Evolutionary conservation across 1,284 basidiomycete species (phyloP), one percentile per base, ranked within the genome.

Genomic region (Somion occarium): DNA sequence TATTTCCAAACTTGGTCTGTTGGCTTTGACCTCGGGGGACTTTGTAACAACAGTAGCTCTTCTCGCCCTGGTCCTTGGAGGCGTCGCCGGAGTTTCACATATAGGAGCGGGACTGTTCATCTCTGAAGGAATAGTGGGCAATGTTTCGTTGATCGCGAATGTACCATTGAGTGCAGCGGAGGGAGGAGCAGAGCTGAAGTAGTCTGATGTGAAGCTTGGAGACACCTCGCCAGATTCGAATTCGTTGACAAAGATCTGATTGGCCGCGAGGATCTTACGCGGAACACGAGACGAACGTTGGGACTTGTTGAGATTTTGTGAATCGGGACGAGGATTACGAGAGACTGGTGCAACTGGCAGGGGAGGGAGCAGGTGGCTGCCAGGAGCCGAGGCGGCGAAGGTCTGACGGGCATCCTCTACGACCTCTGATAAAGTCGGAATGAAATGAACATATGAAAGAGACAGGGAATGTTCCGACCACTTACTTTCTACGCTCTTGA

Each of bases 401-500:
- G 76, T 83, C 60, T 85, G 80, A 27, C 82, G 74, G 11, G 86
- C 82, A 58, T 88, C 87, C 61, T 88, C 83, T 7, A 89, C 83
- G 19, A 89, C 85, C 70, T 79, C 87, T 89, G 62, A 51, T 64
- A 42, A 43, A 26, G 18, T 41, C 42, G 3, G 23, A 24, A 51
- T 22, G 9, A 19, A 46, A 49, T 56, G 19, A 26, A 53, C 50
- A 45, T 37, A 39, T 56, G 38, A 52, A 58, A 54, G 15, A 15
- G 30, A 34, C 30, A 7, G 30, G 15, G 15, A 15, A 20, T 30
- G 24, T 9, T 5, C 19, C 1, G 49, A 49, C 50, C 4, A 76
- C 86, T 62, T 62, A 90, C 87, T 84, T 68, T 91, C 87, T 9
- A 89, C 85, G 52, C 80, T 86, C 57, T 78, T 78, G 66, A 88